A percentile compares a stretch with the other conserved stretches of the same genome.
Conservation (phyloP, 805 yeast species). For the Debaryomyces prosopidis region DNA sequence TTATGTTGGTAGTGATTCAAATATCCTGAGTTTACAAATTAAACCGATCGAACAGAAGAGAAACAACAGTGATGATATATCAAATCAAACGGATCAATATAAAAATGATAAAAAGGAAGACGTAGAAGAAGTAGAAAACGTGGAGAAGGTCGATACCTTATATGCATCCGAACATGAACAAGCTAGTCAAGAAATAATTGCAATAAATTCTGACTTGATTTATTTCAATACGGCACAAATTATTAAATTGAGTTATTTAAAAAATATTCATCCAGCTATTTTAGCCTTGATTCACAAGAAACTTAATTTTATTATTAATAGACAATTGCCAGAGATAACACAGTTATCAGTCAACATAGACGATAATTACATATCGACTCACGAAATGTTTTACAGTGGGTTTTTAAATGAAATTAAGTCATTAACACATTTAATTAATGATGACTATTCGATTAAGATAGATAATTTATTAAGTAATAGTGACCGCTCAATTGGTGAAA, state of each 20-base stretch:
- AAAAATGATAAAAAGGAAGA: background rate
- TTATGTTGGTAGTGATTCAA: background rate
- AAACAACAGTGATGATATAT: background rate
- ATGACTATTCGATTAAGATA: conserved; percentile 50
- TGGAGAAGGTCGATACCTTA: background rate
- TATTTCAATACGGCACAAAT: conserved; percentile 16
- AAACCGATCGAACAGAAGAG: background rate
- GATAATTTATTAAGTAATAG: conserved; percentile 63
- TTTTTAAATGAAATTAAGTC: conserved; percentile 36
- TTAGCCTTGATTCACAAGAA: conserved; percentile 12
- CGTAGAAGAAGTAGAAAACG: conserved; percentile 4
- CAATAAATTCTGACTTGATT: conserved; percentile 9
- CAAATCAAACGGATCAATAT: background rate
- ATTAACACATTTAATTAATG: conserved; percentile 36
- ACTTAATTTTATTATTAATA: conserved; percentile 15
- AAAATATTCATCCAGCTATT: conserved; percentile 21
- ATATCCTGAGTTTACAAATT: background rate
- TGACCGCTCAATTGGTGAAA: conserved; percentile 71
- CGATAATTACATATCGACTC: conserved; percentile 34
- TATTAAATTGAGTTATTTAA: conserved; percentile 17
- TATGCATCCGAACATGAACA: background rate
- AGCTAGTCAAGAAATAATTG: conserved; percentile 8
- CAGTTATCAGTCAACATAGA: conserved; percentile 23
- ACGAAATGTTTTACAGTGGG: conserved; percentile 32
- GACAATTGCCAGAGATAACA: conserved; percentile 16